These are phyloP conservation scores for Sicyos baderoa DNA, from an alignment of 306 rosid genomes.

Conservation along the genomic window DNA sequence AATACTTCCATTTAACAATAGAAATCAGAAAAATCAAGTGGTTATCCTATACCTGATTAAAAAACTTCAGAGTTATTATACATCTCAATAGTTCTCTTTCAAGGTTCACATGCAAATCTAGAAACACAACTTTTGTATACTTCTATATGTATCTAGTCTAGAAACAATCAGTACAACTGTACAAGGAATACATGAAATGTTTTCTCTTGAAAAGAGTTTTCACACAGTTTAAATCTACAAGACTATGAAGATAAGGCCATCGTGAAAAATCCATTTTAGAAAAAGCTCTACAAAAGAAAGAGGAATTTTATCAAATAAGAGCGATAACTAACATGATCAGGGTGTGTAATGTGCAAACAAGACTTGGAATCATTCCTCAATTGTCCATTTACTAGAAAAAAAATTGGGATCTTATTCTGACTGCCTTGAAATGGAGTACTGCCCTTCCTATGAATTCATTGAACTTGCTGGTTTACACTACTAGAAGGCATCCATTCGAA, in stretches of 20 bases:
- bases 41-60: not conserved
- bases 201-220: not conserved
- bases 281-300: not conserved
- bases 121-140: not conserved
- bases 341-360: not conserved
- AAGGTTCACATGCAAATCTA: not conserved
- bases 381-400: too few species aligned
- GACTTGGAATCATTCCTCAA: too few species aligned
- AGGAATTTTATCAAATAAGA: not conserved
- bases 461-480: too few species aligned
- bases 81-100: not conserved
- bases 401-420: too few species aligned
- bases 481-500: too few species aligned
- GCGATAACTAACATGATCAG: not conserved
- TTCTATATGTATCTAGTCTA: not conserved
- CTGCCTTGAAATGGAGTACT: too few species aligned
- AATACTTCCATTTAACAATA: constrained; percentile 21
- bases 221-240: not conserved
- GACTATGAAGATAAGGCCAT: not conserved
- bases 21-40: not conserved
- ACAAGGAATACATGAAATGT: not conserved
- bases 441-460: too few species aligned
- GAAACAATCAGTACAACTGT: too few species aligned
- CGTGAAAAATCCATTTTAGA: not conserved
- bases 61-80: too few species aligned